These are phyloP conservation scores for Scutellaria barbata DNA, from an alignment of 257 asterid genomes.

Conservation along the genomic window DNA sequence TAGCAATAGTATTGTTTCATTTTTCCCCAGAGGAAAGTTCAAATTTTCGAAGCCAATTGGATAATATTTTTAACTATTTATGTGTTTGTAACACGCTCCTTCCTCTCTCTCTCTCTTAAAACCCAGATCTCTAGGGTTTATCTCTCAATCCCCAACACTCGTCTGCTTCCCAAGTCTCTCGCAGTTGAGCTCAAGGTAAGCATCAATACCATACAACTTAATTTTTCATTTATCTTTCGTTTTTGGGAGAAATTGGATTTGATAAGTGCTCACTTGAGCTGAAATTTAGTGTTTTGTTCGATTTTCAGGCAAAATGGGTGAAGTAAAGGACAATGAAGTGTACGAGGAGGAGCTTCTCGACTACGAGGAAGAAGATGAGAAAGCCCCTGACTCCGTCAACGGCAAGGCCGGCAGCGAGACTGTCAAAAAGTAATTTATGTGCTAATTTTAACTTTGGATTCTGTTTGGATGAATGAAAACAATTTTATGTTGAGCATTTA, in stretches of 20 bases:
- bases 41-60: background rate
- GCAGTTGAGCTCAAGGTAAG: constrained; percentile 36
- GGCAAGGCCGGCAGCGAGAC: constrained; percentile 46
- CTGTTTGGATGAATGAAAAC: constrained; percentile 5
- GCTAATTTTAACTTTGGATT: constrained; percentile 16
- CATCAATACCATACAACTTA: background rate
- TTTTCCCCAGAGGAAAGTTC: too few relatives aligned
- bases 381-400: constrained; percentile 61
- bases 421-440: constrained; percentile 39
- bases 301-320: constrained; percentile 45
- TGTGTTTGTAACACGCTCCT: background rate
- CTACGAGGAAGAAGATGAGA: constrained; percentile 95
- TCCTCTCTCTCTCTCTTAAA: constrained; percentile 29
- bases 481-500: background rate
- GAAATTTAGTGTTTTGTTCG: constrained; percentile 29
- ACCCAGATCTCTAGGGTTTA: constrained; percentile 47
- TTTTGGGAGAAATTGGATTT: constrained; percentile 14
- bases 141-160: constrained; percentile 29
- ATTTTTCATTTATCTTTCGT: background rate
- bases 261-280: constrained; percentile 17
- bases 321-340: constrained; percentile 68
- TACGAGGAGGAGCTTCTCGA: constrained; percentile 95
- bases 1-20: too few relatives aligned
- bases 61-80: constrained; percentile 3
- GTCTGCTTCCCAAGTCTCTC: constrained; percentile 18